Conservation (phyloP, 2,329 filamentous ascomycete genomes). For the Pestalotiopsis fici region DNA sequence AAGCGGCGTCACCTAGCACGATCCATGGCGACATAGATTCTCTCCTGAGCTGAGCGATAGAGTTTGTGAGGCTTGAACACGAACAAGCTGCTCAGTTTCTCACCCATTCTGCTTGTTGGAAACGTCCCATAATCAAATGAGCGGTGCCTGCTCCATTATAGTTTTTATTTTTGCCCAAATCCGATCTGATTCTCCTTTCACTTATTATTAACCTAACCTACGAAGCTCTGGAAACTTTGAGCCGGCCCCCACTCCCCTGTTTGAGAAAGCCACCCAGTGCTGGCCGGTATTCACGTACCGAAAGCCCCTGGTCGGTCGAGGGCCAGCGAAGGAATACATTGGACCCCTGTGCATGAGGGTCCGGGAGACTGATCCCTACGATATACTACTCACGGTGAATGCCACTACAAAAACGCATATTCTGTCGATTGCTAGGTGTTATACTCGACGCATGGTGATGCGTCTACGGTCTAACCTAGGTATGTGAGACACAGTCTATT, state of each 20-base stretch:
- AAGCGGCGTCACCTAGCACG: background rate
- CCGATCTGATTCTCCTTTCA: background rate
- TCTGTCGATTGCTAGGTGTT: background rate
- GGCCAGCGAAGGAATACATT: background rate
- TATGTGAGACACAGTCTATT: background rate
- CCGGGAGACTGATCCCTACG: background rate
- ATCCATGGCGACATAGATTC: background rate
- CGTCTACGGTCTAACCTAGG: background rate
- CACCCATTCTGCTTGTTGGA: background rate
- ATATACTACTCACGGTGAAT: background rate
- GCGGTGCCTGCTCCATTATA: background rate
- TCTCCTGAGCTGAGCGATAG: background rate
- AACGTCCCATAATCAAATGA: background rate
- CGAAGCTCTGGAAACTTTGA: background rate
- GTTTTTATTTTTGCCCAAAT: background rate
- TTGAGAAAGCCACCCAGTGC: background rate
- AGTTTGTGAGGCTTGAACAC: background rate
- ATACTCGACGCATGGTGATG: background rate
- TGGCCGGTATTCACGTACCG: slow-evolving; percentile 3
- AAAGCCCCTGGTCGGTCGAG: slow-evolving; percentile 3
- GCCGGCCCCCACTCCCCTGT: background rate
- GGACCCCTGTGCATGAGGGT: background rate
- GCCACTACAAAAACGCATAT: background rate
- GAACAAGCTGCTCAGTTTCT: background rate
- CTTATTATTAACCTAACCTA: background rate